These are phyloP conservation scores for Carex parvula DNA, from an alignment of 176 grass and related monocot species.

Conservation along the genomic window DNA sequence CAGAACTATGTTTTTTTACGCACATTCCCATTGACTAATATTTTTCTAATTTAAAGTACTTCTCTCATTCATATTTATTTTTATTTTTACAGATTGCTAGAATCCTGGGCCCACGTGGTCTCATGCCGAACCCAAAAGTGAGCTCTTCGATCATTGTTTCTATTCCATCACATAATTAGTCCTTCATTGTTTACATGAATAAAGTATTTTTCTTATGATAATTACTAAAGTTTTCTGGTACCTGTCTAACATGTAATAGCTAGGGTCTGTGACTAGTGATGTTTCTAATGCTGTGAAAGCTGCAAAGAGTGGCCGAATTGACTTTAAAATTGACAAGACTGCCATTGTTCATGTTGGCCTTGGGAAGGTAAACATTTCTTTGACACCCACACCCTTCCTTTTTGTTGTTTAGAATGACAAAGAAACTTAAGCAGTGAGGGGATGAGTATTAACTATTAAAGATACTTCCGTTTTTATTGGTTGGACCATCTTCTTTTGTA, in stretches of 20 bases:
- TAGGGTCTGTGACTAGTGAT: constrained; percentile 95
- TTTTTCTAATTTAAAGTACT: background rate
- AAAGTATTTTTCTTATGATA: constrained; percentile 17
- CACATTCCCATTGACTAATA: background rate
- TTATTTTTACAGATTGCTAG: constrained; percentile 64
- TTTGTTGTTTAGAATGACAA: background rate
- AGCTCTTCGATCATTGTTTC: constrained; percentile 11
- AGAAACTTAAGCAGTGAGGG: constrained; percentile 18
- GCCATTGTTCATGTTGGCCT: constrained; percentile 97
- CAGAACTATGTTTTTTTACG: background rate
- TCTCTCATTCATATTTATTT: constrained; percentile 1
- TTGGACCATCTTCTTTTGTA: background rate
- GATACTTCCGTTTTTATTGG: background rate
- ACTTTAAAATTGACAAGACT: constrained; percentile 99
- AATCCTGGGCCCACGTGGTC: constrained; percentile 92
- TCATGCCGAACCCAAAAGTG: constrained; percentile 99
- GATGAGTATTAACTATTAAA: background rate
- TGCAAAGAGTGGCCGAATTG: constrained; percentile 76
- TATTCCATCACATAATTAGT: constrained; percentile 12
- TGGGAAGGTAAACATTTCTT: constrained; percentile 64
- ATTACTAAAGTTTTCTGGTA: background rate
- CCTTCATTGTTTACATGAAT: background rate
- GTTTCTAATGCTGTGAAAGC: constrained; percentile 85
- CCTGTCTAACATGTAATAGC: constrained; percentile 31
- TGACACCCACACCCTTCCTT: background rate